Evolutionary conservation across 31 red algal species (phyloP).

Genomic region (Bonnemaisonia californica): DNA sequence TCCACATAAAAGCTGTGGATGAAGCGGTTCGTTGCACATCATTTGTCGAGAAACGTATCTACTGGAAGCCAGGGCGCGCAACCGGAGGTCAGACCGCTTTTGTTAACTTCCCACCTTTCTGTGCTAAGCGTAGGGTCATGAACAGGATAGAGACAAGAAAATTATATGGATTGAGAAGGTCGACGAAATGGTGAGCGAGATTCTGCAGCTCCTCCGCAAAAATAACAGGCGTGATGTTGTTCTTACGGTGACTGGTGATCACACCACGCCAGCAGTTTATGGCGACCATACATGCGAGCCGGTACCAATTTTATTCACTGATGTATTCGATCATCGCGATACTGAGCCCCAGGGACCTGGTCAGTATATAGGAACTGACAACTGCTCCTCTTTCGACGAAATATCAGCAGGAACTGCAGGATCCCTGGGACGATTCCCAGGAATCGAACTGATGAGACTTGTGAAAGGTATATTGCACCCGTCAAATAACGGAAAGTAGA

Average conservation of each 20-base stretch:
- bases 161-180: conserved; percentile 35
- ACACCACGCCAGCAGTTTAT: conserved; percentile 43
- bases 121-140: conserved; percentile 27
- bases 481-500: background rate
- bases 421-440: conserved; percentile 32
- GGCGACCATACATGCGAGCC: conserved; percentile 57
- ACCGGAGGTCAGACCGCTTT: background rate
- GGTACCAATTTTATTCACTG: conserved; percentile 42
- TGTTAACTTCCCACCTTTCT: background rate
- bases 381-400: conserved; percentile 21
- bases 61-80: background rate
- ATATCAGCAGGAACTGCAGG: conserved; percentile 1
- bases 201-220: background rate
- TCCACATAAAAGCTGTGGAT: conserved; percentile 71
- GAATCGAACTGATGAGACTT: conserved; percentile 17
- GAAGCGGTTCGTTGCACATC: conserved; percentile 26
- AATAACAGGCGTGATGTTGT: conserved; percentile 16
- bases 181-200: conserved; percentile 38
- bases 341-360: background rate
- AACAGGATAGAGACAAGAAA: conserved; percentile 18
- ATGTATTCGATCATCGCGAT: background rate
- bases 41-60: background rate
- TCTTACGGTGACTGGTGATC: conserved; percentile 51
- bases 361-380: background rate
- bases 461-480: background rate